A percentile compares a stretch with the other conserved stretches of the same genome.
Evolutionary conservation across 805 yeast genomes (phyloP).

Genomic region (Nakazawaea holstii): DNA sequence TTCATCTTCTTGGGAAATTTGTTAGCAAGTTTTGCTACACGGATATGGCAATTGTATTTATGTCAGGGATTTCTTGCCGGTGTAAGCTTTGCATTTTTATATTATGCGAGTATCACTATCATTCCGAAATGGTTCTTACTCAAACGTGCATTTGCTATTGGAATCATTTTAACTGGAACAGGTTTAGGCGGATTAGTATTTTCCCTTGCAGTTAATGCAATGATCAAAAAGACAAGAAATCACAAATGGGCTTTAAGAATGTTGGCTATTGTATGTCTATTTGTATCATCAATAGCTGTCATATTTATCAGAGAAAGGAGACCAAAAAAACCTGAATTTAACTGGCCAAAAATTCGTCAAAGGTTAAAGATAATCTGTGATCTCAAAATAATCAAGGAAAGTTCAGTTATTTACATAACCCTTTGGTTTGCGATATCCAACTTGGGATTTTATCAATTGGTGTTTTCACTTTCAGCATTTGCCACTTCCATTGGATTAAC

Average conservation of each 20-base stretch:
- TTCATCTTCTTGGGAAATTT: slow-evolving; percentile 35
- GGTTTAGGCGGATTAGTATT: slow-evolving; percentile 50
- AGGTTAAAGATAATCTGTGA: slow-evolving; percentile 10
- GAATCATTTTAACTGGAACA: slow-evolving; percentile 43
- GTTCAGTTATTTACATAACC: slow-evolving; percentile 8
- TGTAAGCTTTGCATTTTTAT: slow-evolving; percentile 36
- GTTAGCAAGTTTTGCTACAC: slow-evolving; percentile 38
- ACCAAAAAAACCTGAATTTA: neutral
- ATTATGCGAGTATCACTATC: slow-evolving; percentile 27
- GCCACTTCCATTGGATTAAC: slow-evolving; percentile 43
- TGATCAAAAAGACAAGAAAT: slow-evolving; percentile 35
- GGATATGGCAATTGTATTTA: slow-evolving; percentile 38
- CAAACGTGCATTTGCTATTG: slow-evolving; percentile 40
- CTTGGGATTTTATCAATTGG: slow-evolving; percentile 20
- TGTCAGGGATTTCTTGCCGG: slow-evolving; percentile 44
- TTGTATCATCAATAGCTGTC: slow-evolving; percentile 16
- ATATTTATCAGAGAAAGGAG: slow-evolving; percentile 10
- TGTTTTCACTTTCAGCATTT: slow-evolving; percentile 43
- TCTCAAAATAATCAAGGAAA: slow-evolving; percentile 12
- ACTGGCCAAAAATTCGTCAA: neutral
- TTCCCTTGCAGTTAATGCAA: slow-evolving; percentile 34
- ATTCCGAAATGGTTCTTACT: slow-evolving; percentile 47
- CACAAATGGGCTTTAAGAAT: slow-evolving; percentile 43
- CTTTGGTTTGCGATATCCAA: slow-evolving; percentile 28
- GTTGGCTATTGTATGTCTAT: slow-evolving; percentile 31